Conservation (phyloP, 176 grass and related monocot species). For the bread wheat (Triticum aestivum) region DNA sequence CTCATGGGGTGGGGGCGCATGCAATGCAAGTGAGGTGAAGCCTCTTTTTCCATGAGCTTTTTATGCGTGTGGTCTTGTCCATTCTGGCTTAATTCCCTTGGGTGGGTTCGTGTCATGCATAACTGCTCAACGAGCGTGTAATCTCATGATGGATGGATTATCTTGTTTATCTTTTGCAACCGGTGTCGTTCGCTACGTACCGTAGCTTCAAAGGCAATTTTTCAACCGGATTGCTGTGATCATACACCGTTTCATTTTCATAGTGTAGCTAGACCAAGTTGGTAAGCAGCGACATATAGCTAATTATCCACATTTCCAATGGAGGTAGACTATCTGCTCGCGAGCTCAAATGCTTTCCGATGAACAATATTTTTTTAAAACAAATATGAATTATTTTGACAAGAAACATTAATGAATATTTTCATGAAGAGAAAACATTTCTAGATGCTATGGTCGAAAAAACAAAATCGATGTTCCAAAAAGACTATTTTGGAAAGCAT, state of each 20-base stretch:
- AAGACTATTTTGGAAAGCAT: too few relatives aligned
- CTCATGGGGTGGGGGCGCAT: constrained; percentile 24
- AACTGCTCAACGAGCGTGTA: not conserved
- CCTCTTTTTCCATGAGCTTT: not conserved
- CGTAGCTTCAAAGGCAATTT: constrained; percentile 27
- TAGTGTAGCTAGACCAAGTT: not conserved
- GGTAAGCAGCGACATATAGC: not conserved
- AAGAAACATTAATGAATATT: too few relatives aligned
- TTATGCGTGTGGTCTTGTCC: not conserved
- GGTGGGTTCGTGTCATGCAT: not conserved
- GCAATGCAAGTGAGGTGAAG: constrained; percentile 41
- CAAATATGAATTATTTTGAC: too few relatives aligned
- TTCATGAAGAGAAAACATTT: too few relatives aligned
- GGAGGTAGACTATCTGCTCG: too few relatives aligned
- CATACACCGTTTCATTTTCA: not conserved
- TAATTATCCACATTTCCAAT: not conserved
- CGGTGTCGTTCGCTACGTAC: not conserved
- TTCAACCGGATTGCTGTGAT: constrained; percentile 10
- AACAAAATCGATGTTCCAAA: too few relatives aligned
- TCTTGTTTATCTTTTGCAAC: not conserved
- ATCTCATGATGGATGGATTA: constrained; percentile 13
- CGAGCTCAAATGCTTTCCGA: too few relatives aligned
- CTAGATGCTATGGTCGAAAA: too few relatives aligned
- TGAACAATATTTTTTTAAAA: too few relatives aligned
- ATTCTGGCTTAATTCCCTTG: not conserved